Percentiles rank a stretch among this genome's conserved stretches.
These are phyloP conservation scores for Metschnikowia matae DNA, from an alignment of 805 yeast species.

Conservation along the genomic window DNA sequence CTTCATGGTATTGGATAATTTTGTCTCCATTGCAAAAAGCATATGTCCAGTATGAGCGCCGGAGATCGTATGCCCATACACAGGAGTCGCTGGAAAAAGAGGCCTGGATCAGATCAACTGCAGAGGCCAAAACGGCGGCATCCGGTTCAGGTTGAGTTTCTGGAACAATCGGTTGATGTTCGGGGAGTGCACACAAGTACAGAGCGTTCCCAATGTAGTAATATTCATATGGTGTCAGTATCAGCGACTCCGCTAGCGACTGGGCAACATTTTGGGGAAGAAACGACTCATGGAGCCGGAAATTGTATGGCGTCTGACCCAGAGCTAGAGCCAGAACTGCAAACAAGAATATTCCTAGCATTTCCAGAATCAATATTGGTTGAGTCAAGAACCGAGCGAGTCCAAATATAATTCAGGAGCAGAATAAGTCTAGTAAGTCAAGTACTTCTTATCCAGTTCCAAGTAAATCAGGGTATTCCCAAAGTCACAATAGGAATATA, in stretches of 20 bases:
- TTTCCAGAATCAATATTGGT: neutral
- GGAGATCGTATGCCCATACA: constrained; percentile 17
- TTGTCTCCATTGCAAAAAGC: constrained; percentile 47
- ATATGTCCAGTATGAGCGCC: constrained; percentile 52
- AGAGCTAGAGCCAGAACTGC: neutral
- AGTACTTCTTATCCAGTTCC: too few relatives aligned
- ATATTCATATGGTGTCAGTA: neutral
- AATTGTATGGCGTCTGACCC: constrained; percentile 4
- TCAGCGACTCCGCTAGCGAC: neutral
- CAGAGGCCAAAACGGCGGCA: constrained; percentile 8
- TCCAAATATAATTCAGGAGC: too few relatives aligned
- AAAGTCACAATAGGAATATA: too few relatives aligned
- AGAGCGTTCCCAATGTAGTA: constrained; percentile 2
- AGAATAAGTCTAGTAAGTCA: too few relatives aligned
- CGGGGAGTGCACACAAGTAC: constrained; percentile 13
- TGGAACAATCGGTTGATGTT: neutral
- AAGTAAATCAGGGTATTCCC: too few relatives aligned
- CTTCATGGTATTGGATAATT: constrained; percentile 47
- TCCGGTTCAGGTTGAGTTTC: constrained; percentile 1
- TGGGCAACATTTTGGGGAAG: neutral
- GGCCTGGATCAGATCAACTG: constrained; percentile 10
- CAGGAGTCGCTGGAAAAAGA: constrained; percentile 10
- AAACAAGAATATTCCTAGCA: neutral
- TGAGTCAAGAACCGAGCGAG: too few relatives aligned
- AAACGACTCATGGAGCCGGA: constrained; percentile 8